Evolutionary conservation across 116 monocot species (phyloP), one percentile per base, ranked within the genome.

Genomic region (Cymodocea nodosa): DNA sequence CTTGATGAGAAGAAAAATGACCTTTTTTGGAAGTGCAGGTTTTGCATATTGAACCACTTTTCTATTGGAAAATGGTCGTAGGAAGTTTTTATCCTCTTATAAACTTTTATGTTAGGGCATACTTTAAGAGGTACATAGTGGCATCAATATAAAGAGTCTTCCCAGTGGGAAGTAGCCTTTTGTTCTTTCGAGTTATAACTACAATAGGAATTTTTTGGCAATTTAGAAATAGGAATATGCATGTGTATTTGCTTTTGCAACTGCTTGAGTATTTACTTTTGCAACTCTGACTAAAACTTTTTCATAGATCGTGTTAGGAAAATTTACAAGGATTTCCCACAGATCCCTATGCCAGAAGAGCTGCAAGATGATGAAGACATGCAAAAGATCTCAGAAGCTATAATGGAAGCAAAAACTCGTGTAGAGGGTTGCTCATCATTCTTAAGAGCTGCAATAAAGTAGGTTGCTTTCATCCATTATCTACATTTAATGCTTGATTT

Each of bases 351-450:
- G 62, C 95, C 90, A 59, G 83, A 89, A 30, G 63, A 91, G 40
- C 57, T 95, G 19, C 70, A 39, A 25, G 86, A 75, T 56, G 81
- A 84, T 71, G 85, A 91, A 68, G 83, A 91, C 68, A 80, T 85
- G 74, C 87, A 91, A 64, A 85, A 84, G 57, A 74, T 97, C 62
- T 83, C 85, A 58, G 88, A 97, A 82, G 78, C 91, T 57, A 52
- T 97, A 56, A 70, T 81, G 58, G 83, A 85, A 22, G 91, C 95
- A 56, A 91, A 85, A 80, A 76, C 73, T 37, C 90, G 88, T 56
- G 88, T 91, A 23, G 95, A 97, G 71, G 60, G 79, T 62, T 91
- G 95, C 75, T 85, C 83, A 70, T 82, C 95, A 44, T 97, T 88
- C 57, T 77, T 97, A 56, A 91, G 74, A 78, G 70, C 83, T 74